phyloP scores from a whole-genome alignment of 2,329 filamentous ascomycete genomes.

The Pseudocercospora cruenta region DNA sequence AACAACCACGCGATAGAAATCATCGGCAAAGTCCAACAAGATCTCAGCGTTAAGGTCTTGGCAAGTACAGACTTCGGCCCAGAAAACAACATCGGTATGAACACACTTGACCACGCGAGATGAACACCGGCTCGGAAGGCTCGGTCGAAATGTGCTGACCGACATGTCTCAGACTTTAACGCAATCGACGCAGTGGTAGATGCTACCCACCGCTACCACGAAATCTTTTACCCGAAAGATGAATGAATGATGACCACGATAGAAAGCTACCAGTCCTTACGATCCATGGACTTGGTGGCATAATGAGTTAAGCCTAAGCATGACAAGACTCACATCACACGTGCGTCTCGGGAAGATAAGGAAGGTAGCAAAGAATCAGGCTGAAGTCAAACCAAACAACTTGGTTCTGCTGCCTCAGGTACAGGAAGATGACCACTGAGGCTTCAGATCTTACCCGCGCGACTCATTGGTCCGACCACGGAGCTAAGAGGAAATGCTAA shows the following conservation, averaged over 20 bases:
- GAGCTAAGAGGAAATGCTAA: neutral
- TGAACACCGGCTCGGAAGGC: neutral
- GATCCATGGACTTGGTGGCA: neutral
- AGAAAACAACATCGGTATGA: constrained; percentile 62
- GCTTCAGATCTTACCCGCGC: neutral
- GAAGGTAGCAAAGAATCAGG: neutral
- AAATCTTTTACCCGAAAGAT: constrained; percentile 72
- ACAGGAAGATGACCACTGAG: neutral
- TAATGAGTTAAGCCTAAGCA: neutral
- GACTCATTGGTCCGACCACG: too few species aligned
- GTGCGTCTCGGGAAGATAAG: neutral
- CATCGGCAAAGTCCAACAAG: constrained; percentile 77
- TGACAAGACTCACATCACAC: neutral
- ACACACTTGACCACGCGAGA: neutral
- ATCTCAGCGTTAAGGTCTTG: constrained; percentile 72
- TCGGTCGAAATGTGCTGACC: neutral
- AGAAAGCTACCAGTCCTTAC: neutral
- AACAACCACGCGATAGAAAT: constrained; percentile 73
- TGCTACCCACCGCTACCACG: constrained; percentile 77
- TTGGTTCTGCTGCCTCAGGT: neutral
- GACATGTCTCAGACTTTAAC: constrained; percentile 65
- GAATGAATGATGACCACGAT: constrained; percentile 9
- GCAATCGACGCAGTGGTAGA: constrained; percentile 81
- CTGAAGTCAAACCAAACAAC: neutral
- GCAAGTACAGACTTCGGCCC: constrained; percentile 70